Percentiles rank a stretch among this genome's conserved stretches.
Conservation (phyloP, 2,329 filamentous ascomycete genomes). For the Diplodia scrobiculata region DNA sequence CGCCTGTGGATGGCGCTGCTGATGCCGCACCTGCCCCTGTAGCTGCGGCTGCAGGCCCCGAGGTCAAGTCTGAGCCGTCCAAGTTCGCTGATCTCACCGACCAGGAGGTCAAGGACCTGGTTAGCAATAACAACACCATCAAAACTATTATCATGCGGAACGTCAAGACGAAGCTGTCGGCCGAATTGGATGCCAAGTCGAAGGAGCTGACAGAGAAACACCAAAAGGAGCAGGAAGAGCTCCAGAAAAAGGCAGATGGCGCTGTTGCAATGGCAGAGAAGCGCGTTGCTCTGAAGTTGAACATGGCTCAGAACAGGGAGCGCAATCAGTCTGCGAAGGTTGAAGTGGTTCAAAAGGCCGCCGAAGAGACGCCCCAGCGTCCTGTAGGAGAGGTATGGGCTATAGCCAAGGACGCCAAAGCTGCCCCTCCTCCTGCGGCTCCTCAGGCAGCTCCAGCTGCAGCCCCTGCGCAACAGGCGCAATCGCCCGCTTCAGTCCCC, state of each 20-base stretch:
- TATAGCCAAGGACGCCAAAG: slow-evolving; percentile 68
- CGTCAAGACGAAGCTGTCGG: slow-evolving; percentile 53
- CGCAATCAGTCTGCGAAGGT: slow-evolving; percentile 70
- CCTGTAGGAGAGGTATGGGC: slow-evolving; percentile 87
- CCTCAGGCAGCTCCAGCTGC: slow-evolving; percentile 19
- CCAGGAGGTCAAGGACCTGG: slow-evolving; percentile 53
- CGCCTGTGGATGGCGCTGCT: slow-evolving; percentile 7
- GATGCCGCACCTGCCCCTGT: slow-evolving; percentile 33
- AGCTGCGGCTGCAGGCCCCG: slow-evolving; percentile 40
- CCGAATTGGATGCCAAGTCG: slow-evolving; percentile 43
- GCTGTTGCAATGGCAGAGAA: slow-evolving; percentile 71
- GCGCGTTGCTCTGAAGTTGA: slow-evolving; percentile 72
- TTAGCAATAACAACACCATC: slow-evolving; percentile 54
- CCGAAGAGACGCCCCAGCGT: slow-evolving; percentile 78
- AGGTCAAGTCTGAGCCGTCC: slow-evolving; percentile 35
- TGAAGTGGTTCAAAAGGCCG: slow-evolving; percentile 76
- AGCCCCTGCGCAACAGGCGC: slow-evolving; percentile 23
- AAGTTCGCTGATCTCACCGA: slow-evolving; percentile 50
- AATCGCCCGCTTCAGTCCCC: background rate
- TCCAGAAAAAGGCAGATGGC: slow-evolving; percentile 47
- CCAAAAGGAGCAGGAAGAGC: slow-evolving; percentile 38
- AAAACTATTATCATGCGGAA: slow-evolving; percentile 60
- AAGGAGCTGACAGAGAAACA: slow-evolving; percentile 37
- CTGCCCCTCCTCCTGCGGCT: slow-evolving; percentile 35
- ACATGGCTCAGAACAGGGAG: slow-evolving; percentile 73